These are phyloP conservation scores for Cornus kousa DNA, from an alignment of 148 eudicot genomes.

Conservation along the genomic window DNA sequence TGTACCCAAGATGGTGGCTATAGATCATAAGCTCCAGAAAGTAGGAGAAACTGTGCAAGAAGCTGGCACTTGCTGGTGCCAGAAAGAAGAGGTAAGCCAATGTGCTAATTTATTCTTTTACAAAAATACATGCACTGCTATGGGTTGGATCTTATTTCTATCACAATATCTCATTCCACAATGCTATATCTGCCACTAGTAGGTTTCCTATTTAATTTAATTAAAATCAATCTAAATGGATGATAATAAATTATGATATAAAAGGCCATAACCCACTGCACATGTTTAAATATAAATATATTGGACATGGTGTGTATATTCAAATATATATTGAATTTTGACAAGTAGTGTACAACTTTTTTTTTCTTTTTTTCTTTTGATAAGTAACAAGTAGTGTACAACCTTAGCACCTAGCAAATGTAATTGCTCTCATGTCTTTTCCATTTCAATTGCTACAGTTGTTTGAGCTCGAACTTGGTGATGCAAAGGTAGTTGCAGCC, in stretches of 20 bases:
- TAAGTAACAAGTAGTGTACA: background rate
- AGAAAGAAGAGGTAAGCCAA: constrained; percentile 56
- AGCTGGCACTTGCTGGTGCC: constrained; percentile 44
- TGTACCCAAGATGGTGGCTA: constrained; percentile 30
- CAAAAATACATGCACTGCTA: background rate
- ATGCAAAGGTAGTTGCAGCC: constrained; percentile 55
- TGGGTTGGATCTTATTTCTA: background rate
- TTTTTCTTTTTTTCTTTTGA: background rate
- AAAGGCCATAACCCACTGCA: background rate
- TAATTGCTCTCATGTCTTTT: background rate
- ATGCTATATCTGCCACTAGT: background rate
- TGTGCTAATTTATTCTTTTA: background rate
- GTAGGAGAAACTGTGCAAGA: constrained; percentile 45
- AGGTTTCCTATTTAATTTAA: background rate
- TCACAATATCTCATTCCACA: background rate
- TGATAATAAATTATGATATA: background rate
- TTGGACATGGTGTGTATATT: background rate
- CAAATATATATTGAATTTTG: background rate
- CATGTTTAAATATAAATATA: background rate
- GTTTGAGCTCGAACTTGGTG: constrained; percentile 61
- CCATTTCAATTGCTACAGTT: constrained; percentile 32
- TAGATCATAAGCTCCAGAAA: constrained; percentile 52
- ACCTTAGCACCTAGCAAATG: background rate
- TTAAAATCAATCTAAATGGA: background rate
- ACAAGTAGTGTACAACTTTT: background rate